Conservation (phyloP, 169 alveolate species). For the Plasmodium relictum region DNA sequence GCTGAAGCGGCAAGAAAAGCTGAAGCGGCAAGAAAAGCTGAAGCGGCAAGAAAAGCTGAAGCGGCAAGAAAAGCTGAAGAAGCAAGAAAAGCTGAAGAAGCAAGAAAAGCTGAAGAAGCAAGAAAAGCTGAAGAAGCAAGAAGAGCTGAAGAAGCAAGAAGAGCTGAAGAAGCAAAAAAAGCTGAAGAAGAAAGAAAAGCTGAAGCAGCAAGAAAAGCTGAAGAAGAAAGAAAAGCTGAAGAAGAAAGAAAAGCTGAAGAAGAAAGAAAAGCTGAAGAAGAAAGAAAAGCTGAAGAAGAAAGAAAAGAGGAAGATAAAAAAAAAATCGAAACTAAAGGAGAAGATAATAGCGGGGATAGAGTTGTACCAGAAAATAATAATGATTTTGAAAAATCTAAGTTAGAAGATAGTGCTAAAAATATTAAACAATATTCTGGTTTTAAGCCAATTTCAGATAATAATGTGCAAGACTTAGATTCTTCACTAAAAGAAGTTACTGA, state of each 20-base stretch:
- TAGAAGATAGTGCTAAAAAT: neutral
- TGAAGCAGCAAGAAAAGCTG: constrained; percentile 13
- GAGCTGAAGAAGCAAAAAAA: neutral
- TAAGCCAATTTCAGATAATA: neutral
- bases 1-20: constrained; percentile 1
- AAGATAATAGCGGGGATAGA: neutral
- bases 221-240: constrained; percentile 14
- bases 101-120: constrained; percentile 10
- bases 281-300: constrained; percentile 10
- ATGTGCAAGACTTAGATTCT: neutral
- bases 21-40: constrained; percentile 5
- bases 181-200: neutral
- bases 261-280: constrained; percentile 18
- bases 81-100: neutral
- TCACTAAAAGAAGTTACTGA: neutral
- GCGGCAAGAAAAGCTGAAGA: constrained; percentile 14
- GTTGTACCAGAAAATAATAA: neutral
- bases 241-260: constrained; percentile 10
- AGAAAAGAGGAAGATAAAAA: constrained; percentile 13
- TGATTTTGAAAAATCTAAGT: no score
- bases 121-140: constrained; percentile 8
- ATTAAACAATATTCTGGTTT: neutral
- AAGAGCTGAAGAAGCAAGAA: constrained; percentile 8
- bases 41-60: constrained; percentile 3
- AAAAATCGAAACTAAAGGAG: neutral